Conservation (phyloP, 2,329 filamentous ascomycete species). For the Epichloe brachyelytri region DNA sequence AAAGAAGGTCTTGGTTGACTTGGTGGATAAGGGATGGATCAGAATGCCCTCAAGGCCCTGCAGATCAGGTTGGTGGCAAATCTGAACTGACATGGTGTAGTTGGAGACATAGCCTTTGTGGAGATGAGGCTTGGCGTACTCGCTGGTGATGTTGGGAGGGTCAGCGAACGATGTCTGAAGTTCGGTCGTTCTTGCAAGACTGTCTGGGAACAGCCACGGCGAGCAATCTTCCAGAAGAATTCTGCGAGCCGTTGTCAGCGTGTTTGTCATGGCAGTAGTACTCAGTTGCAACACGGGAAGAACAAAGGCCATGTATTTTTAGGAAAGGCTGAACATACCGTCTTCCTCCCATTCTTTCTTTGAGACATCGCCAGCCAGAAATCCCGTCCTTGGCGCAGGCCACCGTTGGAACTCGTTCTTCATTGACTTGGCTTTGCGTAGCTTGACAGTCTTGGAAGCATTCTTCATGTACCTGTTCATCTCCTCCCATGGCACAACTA, state of each 20-base stretch:
- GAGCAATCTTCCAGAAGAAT: conserved; percentile 44
- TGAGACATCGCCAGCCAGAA: conserved; percentile 20
- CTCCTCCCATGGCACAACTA: conserved; percentile 51
- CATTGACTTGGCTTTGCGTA: conserved; percentile 31
- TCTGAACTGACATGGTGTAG: conserved; percentile 44
- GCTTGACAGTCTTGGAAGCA: conserved; percentile 33
- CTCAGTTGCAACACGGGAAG: too few species aligned
- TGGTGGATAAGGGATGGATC: conserved; percentile 44
- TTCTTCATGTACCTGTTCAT: conserved; percentile 40
- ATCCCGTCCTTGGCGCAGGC: conserved; percentile 23
- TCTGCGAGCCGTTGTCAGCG: conserved; percentile 18
- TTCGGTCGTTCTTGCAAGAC: conserved; percentile 39
- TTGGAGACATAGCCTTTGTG: conserved; percentile 48
- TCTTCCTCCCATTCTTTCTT: conserved; percentile 37
- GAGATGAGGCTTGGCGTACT: conserved; percentile 34
- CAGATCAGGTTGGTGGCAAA: conserved; percentile 54
- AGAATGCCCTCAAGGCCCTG: conserved; percentile 52
- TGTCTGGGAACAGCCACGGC: conserved; percentile 51
- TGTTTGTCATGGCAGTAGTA: too few species aligned
- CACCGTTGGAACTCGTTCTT: conserved; percentile 30
- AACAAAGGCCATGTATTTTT: background rate
- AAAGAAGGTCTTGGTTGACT: conserved; percentile 43
- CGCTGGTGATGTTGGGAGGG: conserved; percentile 31
- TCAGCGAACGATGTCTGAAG: conserved; percentile 30
- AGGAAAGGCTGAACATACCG: conserved; percentile 22